Conservation (phyloP, 495 filamentous ascomycete species). For the Lasiosphaeris hirsuta region DNA sequence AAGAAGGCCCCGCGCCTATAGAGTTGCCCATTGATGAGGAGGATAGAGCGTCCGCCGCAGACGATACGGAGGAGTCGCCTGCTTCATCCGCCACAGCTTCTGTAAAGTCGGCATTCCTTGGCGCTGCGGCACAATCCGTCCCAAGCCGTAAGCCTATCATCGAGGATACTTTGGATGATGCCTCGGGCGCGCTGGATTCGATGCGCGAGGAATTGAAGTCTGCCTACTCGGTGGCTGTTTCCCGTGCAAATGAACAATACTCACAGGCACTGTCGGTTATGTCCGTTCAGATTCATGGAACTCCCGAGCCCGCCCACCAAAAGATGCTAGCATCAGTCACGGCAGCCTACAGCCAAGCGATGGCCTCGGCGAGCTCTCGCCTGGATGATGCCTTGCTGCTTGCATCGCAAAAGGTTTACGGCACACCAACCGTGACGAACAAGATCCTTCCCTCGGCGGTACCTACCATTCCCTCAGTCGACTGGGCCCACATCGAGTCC, state of each 20-base stretch:
- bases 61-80: conserved; percentile 1
- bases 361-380: conserved; percentile 58
- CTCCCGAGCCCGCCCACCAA: conserved; percentile 58
- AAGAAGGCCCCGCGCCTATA: conserved; percentile 57
- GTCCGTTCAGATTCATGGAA: conserved; percentile 63
- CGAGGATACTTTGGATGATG: conserved; percentile 47
- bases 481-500: conserved; percentile 45
- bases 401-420: conserved; percentile 45
- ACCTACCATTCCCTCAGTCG: conserved; percentile 27
- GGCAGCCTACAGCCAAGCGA: conserved; percentile 62
- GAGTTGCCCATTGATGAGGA: conserved; percentile 28
- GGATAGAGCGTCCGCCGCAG: background rate
- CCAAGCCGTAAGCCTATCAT: conserved; percentile 40
- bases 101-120: conserved; percentile 43
- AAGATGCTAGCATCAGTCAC: conserved; percentile 65
- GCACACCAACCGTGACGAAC: conserved; percentile 41
- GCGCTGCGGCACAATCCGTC: conserved; percentile 43
- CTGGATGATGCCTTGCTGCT: conserved; percentile 48
- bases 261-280: conserved; percentile 62
- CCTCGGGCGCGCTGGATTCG: conserved; percentile 61
- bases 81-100: conserved; percentile 10
- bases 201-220: conserved; percentile 49
- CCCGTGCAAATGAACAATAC: conserved; percentile 60
- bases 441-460: conserved; percentile 28
- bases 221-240: conserved; percentile 59